Evolutionary conservation across 305 asterid genomes (phyloP).

Genomic region (Ilex paraguariensis): DNA sequence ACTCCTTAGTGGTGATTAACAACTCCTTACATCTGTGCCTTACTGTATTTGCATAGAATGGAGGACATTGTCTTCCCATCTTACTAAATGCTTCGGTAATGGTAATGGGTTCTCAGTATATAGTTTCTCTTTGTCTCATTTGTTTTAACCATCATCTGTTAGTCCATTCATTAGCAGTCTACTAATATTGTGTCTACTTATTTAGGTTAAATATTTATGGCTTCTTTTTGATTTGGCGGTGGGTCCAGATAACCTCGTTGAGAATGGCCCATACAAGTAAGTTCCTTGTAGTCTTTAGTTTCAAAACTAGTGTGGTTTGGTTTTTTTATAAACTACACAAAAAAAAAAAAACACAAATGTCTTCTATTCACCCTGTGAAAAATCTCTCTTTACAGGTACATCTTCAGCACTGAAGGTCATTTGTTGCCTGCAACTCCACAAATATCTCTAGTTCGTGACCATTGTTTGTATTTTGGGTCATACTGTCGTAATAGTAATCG

Average conservation of each 20-base stretch:
- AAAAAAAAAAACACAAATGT: no score
- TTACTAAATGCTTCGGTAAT: no score
- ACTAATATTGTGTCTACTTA: constrained; percentile 9
- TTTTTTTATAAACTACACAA: neutral
- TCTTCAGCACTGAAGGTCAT: constrained; percentile 97
- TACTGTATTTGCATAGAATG: no score
- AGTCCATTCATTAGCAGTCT: no score
- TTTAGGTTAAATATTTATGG: constrained; percentile 95
- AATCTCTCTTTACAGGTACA: constrained; percentile 49
- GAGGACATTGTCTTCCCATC: no score
- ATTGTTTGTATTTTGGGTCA: constrained; percentile 82
- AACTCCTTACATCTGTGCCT: no score
- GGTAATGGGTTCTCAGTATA: no score
- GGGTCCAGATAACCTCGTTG: constrained; percentile 94
- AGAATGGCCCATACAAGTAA: constrained; percentile 96
- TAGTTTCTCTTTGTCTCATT: no score
- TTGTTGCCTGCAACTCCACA: constrained; percentile 86
- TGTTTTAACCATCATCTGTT: no score
- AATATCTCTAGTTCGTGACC: constrained; percentile 67
- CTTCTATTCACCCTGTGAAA: neutral
- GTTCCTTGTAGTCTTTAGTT: constrained; percentile 10
- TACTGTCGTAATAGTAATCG: constrained; percentile 58
- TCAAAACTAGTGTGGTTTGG: no score
- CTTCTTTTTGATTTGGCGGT: constrained; percentile 95
- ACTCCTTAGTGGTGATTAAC: no score